phyloP scores from a whole-genome alignment of 2,329 filamentous ascomycete genomes.

The Colletotrichum coccodes region DNA sequence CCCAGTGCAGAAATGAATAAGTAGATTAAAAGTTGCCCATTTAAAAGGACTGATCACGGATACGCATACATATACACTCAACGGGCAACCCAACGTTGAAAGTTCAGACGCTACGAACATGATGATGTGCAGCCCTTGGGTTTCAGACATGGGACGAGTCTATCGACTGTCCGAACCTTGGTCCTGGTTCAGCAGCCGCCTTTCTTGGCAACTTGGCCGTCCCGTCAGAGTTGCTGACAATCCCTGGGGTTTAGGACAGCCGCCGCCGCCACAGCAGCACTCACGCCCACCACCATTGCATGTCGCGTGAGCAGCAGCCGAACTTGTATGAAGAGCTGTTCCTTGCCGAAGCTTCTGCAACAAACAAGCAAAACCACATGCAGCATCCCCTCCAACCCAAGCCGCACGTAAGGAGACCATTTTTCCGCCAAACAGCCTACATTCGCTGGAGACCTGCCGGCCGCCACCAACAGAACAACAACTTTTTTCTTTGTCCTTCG shows the following conservation, averaged over 20 bases:
- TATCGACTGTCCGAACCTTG: conserved; percentile 21
- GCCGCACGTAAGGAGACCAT: not conserved
- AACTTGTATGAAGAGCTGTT: conserved; percentile 8
- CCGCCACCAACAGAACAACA: not conserved
- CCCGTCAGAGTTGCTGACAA: not conserved
- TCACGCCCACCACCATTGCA: not conserved
- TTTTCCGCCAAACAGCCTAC: not conserved
- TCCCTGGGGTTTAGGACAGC: not conserved
- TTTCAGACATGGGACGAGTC: conserved; percentile 30
- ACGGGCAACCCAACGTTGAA: conserved; percentile 12
- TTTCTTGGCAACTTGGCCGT: not conserved
- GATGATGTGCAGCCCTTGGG: conserved; percentile 30
- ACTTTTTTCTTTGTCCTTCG: not conserved
- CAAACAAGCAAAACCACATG: conserved; percentile 12
- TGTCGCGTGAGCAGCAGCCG: conserved; percentile 27
- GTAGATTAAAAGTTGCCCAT: too few species aligned
- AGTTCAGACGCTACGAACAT: conserved; percentile 31
- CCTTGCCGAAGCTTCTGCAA: conserved; percentile 16
- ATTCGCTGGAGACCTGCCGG: not conserved
- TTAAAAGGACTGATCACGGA: not conserved
- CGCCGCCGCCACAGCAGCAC: conserved; percentile 1
- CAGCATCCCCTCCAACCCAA: conserved; percentile 16
- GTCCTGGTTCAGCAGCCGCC: not conserved
- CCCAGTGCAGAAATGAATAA: not conserved
- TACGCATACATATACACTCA: conserved; percentile 9